Percentiles rank a stretch among this genome's conserved stretches.
These are phyloP conservation scores for Sporothrix sp. DNA, from an alignment of 2,329 filamentous ascomycete species.

Conservation along the genomic window DNA sequence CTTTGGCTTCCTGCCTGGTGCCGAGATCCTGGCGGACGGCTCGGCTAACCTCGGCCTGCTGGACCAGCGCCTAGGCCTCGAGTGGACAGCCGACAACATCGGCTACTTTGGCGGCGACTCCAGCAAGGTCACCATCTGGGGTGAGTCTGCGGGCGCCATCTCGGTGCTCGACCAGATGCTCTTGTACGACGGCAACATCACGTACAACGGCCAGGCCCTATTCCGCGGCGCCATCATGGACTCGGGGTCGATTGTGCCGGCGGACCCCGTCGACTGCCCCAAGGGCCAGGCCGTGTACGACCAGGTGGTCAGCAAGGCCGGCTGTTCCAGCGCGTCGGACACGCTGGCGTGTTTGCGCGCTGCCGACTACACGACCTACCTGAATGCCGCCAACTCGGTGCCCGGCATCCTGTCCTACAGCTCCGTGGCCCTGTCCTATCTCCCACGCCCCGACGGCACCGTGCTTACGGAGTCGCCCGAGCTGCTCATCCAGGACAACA, in stretches of 20 bases:
- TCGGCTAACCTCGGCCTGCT: constrained; percentile 59
- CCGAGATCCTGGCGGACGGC: constrained; percentile 57
- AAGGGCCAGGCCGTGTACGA: constrained; percentile 60
- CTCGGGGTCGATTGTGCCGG: constrained; percentile 54
- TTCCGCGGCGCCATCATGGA: constrained; percentile 75
- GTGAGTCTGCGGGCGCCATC: constrained; percentile 61
- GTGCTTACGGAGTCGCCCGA: constrained; percentile 56
- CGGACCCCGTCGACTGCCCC: constrained; percentile 52
- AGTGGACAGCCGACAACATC: constrained; percentile 74
- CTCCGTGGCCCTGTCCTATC: constrained; percentile 60
- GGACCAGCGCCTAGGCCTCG: constrained; percentile 60
- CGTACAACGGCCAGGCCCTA: constrained; percentile 63
- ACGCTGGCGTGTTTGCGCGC: constrained; percentile 57
- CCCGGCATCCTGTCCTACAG: constrained; percentile 58
- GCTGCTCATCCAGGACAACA: constrained; percentile 38
- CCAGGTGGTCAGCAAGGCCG: constrained; percentile 46
- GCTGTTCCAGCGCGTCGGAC: constrained; percentile 49
- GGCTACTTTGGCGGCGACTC: constrained; percentile 69
- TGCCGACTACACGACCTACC: constrained; percentile 48
- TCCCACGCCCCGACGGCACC: constrained; percentile 62
- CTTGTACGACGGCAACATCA: constrained; percentile 58
- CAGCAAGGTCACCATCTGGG: constrained; percentile 68
- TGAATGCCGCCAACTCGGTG: constrained; percentile 59
- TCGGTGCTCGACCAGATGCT: constrained; percentile 69
- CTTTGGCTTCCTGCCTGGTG: constrained; percentile 64